Base-by-base conservation (phyloP, 2,329 filamentous ascomycete genomes). In the Dactylellina haptotyla region DNA sequence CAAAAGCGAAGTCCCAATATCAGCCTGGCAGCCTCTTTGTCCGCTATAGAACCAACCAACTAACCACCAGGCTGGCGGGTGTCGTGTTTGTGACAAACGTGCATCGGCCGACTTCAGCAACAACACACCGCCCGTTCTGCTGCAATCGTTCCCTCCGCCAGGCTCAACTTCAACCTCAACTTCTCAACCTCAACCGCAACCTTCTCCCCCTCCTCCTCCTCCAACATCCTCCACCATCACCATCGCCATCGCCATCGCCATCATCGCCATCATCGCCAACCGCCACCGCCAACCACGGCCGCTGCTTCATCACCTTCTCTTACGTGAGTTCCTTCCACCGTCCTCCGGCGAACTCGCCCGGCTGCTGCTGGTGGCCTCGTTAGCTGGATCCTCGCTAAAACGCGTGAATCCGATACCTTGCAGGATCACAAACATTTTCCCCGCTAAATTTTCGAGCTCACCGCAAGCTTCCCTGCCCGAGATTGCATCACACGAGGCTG, bases 401-500 rank as follows among this genome's bases (percentile, higher is more conserved):
- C 69, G 69, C 69, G 69, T 73, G 45, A 62, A 39, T 43, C 26
- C 46, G 12, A 43, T 39, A 25, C 34, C 54, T 43, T 57, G 54
- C 32, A 73, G 69, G 61, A 62, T 56, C 61, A 18, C 53, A 58
- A 45, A 48, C 43, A 43, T 53, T 61, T 67, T 64, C 66, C 69
- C 69, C 69, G 69, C 69, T 62, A 73, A 66, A 73, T 61, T 65
- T 66, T 73, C 69, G 56, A 66, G 61, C 67, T 72, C 54, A 34
- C 30, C 32, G 25, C n/a, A 43, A 65, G 67, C 69, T 73, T 61
- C 61, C 69, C 61, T 73, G 45, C 39, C 18, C n/a, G n/a, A 23
- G 61, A 65, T 65, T 72, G 61, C 69, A 73, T 66, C 69, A 73
- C 69, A 73, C 69, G 69, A 73, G 69, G 69, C 69, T 73, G 69